Conservation (phyloP, 2,329 filamentous ascomycete species). For the Pseudocercospora eumusae region DNA sequence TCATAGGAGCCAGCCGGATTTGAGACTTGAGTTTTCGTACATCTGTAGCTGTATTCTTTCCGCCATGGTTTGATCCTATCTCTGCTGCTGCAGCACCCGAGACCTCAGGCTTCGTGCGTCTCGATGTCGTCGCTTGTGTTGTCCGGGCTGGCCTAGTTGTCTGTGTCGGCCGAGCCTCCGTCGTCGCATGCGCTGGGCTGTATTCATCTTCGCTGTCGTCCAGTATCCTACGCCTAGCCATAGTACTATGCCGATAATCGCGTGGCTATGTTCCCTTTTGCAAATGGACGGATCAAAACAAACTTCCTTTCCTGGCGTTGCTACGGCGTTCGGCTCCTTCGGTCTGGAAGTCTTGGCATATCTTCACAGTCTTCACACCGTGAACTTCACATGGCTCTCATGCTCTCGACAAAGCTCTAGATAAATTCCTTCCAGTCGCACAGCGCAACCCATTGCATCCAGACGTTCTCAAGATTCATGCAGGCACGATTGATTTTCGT, state of each 20-base stretch:
- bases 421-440: no score
- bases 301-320: not conserved
- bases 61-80: not conserved
- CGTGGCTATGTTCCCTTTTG: not conserved
- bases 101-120: not conserved
- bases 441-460: no score
- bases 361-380: no score
- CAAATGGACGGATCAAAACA: not conserved
- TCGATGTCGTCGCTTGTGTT: not conserved
- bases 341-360: no score
- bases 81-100: not conserved
- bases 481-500: no score
- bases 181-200: not conserved
- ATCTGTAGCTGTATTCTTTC: not conserved
- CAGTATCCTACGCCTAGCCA: not conserved
- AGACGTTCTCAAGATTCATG: no score
- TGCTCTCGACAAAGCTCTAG: no score
- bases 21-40: not conserved
- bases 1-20: not conserved
- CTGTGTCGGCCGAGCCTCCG: not conserved
- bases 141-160: not conserved
- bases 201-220: not conserved
- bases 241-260: not conserved
- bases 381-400: no score
- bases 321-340: not conserved